Evolutionary conservation across 2,329 filamentous ascomycete species (phyloP), one percentile per base, ranked within the genome.

Genomic region (Fusarium tupiense): DNA sequence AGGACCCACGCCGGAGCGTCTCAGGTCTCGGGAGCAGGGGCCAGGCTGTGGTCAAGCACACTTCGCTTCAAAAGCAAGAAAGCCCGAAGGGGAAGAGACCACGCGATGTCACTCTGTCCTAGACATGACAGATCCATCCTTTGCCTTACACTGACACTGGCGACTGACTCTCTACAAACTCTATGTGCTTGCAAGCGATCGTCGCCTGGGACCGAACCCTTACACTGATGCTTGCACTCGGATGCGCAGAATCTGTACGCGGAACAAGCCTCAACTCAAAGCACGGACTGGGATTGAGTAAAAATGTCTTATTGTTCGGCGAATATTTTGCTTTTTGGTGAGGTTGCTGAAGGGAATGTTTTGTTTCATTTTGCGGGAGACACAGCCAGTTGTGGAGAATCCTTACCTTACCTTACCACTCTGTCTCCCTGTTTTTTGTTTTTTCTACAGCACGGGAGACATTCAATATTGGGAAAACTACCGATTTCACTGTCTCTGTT

Each of bases 21-120:
- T 77, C 76, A 77, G 76, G 76, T 77, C 57, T 77, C 76, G 75
- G 75, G 64, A 77, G 73, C 73, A 65, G 65, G 64, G 64, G 57
- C 54, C 64, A 62, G 29, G 44, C 24, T 66, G 43, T 73, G 60
- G 43, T 54, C 61, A 65, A 69, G 46, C 59, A 52, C 46, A 62
- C 41, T 37, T 68, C 50, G 54, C 62, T 61, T 59, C 44, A 54
- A 58, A 64, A 68, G 67, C 64, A 74, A 67, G 44, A 74, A 74
- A 71, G 59, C 50, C 64, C 35, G 53, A 65, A 72, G 35, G 53
- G 60, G 58, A 61, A 57, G 47, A 60, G 62, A 61, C 61, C 61
- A 64, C 63, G 56, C 74, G 70, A 77, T 77, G 67, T 64, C 54
- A 77, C 74, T 54, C 75, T 66, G 63, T 59, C 37, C 67, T 64